Percentiles rank a stretch among this genome's conserved stretches.
These are phyloP conservation scores for Tubosaeta brunneosetosa DNA, from an alignment of 768 basidiomycete genomes.

Conservation along the genomic window DNA sequence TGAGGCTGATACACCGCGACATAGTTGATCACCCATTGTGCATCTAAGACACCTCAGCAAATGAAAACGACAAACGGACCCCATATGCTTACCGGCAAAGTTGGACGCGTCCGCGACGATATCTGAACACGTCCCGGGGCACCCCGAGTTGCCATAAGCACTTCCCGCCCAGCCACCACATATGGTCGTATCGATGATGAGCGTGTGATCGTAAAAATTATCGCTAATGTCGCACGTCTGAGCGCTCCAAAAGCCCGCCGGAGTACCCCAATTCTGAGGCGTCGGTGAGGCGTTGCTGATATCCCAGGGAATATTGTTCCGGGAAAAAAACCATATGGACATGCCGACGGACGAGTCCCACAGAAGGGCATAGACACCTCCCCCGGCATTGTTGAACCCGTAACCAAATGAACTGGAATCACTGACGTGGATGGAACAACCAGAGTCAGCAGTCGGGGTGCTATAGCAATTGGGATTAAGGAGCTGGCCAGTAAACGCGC, in stretches of 20 bases:
- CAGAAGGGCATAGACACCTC: conserved; percentile 56
- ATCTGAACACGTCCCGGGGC: conserved; percentile 41
- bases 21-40: conserved; percentile 5
- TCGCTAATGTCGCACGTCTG: conserved; percentile 40
- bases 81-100: conserved; percentile 39
- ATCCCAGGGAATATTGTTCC: conserved; percentile 46
- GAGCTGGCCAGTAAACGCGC: conserved; percentile 19
- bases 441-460: conserved; percentile 37
- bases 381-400: conserved; percentile 31
- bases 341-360: conserved; percentile 47
- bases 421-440: conserved; percentile 45
- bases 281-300: conserved; percentile 40
- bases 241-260: conserved; percentile 50
- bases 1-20: conserved; percentile 4
- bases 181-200: conserved; percentile 39
- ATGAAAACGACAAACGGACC: conserved; percentile 2
- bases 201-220: conserved; percentile 47
- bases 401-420: conserved; percentile 38
- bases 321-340: conserved; percentile 51
- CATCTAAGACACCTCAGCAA: not conserved
- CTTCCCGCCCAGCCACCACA: conserved; percentile 30
- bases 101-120: conserved; percentile 54
- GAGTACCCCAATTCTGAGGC: conserved; percentile 47
- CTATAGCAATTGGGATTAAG: conserved; percentile 36
- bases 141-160: conserved; percentile 29